Percentiles rank a stretch among this genome's conserved stretches.
phyloP scores from a whole-genome alignment of 106 monocot species.

The Alisma plantagoaquatica region DNA sequence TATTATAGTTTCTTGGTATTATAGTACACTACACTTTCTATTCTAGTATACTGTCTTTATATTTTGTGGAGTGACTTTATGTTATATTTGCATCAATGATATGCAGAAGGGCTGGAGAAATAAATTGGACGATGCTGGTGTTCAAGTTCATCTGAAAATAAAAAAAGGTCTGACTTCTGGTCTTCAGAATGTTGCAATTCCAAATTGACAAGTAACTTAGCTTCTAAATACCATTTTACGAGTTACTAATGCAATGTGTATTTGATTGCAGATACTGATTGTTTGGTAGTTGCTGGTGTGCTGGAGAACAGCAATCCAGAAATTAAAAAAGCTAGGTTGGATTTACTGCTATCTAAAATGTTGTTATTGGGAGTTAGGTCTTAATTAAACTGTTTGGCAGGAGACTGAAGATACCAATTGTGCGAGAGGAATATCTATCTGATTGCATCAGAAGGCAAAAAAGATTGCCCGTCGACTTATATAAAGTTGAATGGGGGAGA shows the following conservation, averaged over 20 bases:
- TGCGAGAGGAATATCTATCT: conserved; percentile 60
- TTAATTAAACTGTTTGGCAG: conserved; percentile 21
- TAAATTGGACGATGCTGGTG: conserved; percentile 60
- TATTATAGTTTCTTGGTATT: background rate
- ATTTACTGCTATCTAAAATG: background rate
- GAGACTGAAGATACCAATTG: conserved; percentile 84
- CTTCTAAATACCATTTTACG: background rate
- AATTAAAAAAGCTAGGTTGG: conserved; percentile 75
- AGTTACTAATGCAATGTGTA: background rate
- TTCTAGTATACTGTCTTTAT: background rate
- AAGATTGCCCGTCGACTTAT: conserved; percentile 61
- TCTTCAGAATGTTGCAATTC: background rate
- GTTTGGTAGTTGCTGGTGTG: conserved; percentile 57
- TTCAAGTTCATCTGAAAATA: conserved; percentile 46
- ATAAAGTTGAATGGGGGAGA: conserved; percentile 41
- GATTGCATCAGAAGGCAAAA: conserved; percentile 60
- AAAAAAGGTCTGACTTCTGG: conserved; percentile 40
- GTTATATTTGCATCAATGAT: background rate
- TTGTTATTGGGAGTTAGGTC: background rate
- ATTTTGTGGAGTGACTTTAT: background rate
- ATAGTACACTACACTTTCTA: background rate
- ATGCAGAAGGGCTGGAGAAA: conserved; percentile 54
- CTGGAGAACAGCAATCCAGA: conserved; percentile 35
- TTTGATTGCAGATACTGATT: conserved; percentile 48
- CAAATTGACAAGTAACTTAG: background rate